Evolutionary conservation across 1,284 basidiomycete species (phyloP), one percentile per base, ranked within the genome.

Genomic region (Tetrapyrgos nigripes): DNA sequence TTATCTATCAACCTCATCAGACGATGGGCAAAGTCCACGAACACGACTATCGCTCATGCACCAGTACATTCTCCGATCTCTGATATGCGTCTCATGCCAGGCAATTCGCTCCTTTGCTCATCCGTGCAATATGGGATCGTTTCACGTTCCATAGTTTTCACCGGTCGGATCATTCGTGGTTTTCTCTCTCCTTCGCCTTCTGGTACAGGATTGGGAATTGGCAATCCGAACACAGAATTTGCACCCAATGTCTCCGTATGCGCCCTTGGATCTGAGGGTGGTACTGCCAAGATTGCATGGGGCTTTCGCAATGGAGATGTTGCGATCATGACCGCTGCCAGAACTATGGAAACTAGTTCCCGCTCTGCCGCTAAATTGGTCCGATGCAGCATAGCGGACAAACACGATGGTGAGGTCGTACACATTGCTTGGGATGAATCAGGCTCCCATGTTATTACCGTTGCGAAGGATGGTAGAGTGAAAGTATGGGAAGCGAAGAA

Each of bases 151-250:
- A 73, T 87, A 33, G 89, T 91, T 0, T 78, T 92, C 49, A 88
- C 79, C 1, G 91, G 91, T 55, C 88, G 84, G 66, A 74, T 93
- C 50, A 74, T 91, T 24, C 83, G 86, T 50, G 93, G 92, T 1
- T 93, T 83, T 68, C 78, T 95, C 21, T 86, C 92, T 61, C 84
- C 91, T 0, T 81, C 81, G 1, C 84, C 85, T 2, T 77, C 84
- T 37, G 88, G 86, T 4, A 77, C 82, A 2, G 88, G 88, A 1
- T 66, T 86, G 11, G 88, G 88, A 1, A 82, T 86, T 54, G 90
- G 89, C 4, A 92, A 93, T 64, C 91, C 90, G 1, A 92, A 93
- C 64, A 82, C 84, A 19, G 91, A 94, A 64, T 90, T 93, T 64
- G 82, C 84, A 6, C 89, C 90, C 4, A 81, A 91, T 57, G 81